phyloP scores from a whole-genome alignment of 805 yeast species.

The Metschnikowia similis region DNA sequence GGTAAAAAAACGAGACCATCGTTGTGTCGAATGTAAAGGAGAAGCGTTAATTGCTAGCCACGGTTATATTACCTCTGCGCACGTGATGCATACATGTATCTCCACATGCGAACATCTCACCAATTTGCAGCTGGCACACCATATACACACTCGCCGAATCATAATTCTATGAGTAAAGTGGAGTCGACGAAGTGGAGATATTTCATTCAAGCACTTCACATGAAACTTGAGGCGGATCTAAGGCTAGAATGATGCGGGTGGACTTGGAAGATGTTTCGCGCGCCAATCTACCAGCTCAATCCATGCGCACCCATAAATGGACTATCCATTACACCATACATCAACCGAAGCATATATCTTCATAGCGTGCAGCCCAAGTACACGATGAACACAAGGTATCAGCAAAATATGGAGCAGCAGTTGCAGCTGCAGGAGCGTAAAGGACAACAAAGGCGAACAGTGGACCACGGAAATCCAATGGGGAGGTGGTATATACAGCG shows the following conservation, averaged over 20 bases:
- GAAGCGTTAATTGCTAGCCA: not conserved
- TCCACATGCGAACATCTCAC: not conserved
- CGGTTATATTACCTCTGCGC: conserved; percentile 1
- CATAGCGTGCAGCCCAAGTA: not conserved
- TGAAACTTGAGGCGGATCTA: no score
- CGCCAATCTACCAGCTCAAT: not conserved
- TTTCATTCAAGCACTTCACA: no score
- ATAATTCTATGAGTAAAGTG: no score
- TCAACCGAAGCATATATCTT: no score
- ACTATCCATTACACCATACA: not conserved
- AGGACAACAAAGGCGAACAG: conserved; percentile 59
- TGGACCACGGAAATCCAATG: conserved; percentile 73
- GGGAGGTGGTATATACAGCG: conserved; percentile 55
- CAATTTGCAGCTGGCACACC: no score
- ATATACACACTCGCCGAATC: no score
- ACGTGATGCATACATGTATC: not conserved
- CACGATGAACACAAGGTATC: conserved; percentile 5
- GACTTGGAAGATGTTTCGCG: not conserved
- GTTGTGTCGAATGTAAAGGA: not conserved
- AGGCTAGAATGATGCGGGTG: no score
- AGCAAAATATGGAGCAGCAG: conserved; percentile 38
- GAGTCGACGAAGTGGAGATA: no score
- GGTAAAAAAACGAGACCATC: conserved; percentile 50
- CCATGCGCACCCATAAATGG: not conserved
- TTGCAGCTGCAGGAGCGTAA: conserved; percentile 46